Base-by-base conservation (phyloP, 202 grass and related monocot genomes). In the Brachypodium distachyon region DNA sequence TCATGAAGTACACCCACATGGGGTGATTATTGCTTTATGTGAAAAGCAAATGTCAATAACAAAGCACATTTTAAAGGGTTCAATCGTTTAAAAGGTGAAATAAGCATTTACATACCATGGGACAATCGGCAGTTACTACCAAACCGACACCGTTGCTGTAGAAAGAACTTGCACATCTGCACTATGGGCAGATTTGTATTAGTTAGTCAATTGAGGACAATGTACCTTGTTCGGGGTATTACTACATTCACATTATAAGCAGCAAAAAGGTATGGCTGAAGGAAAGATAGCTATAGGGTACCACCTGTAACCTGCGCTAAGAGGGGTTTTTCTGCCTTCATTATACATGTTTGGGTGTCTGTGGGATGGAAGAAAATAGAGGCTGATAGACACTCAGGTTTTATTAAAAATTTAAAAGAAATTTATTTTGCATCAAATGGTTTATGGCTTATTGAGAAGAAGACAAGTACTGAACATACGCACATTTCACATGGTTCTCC, bases 111-210 rank as follows among this genome's bases (percentile, higher is more conserved):
- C 91, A 91, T 88, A 97, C 95, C 95, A 90, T 97, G 95, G 60
- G 95, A 97, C 78, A 90, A 79, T 61, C 95, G 84, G 87, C 95
- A 97, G 82, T 87, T 97, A 83, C 84, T 91, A 87, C 79, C 91
- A 87, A 94, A 97, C 54, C 91, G 87, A 88, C 95, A 97, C 92
- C 95, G 88, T 82, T 97, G 91, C 80, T 97, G 95, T 67, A 88
- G 95, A 91, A 97, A 97, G 82, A 97, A 97, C 91, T 90, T 94
- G 86, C 95, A 97, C 88, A 92, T 97, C 95, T 97, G 89, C 84
- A 83, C 73, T 87, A 84, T 26, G 83, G 64, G 73, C 67, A 70
- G 76, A 88, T 50, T 75, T 86, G 52, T 72, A 81, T 97, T 89
- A 93, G 83, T 91, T 80, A 42, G 51, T 80, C 67, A 67, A 54